Conservation (phyloP, 441 rosid species). For the Eruca vesicaria region DNA sequence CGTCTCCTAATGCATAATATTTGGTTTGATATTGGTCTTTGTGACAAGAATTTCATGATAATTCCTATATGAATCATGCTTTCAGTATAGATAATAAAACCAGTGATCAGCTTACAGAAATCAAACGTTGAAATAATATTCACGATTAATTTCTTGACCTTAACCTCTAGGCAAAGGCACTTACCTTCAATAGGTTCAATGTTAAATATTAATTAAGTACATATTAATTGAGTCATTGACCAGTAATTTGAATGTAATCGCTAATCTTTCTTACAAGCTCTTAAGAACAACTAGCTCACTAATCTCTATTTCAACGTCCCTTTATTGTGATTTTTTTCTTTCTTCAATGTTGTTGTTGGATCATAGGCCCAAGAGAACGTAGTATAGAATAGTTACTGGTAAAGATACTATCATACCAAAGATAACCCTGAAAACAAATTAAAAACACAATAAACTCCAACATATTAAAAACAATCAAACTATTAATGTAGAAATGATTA, state of each 20-base stretch:
- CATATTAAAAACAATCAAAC: neutral
- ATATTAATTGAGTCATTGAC: neutral
- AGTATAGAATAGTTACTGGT: constrained; percentile 70
- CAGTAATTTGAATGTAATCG: neutral
- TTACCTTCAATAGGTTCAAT: neutral
- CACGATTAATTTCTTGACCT: neutral
- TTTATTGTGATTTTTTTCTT: neutral
- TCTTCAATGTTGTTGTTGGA: neutral
- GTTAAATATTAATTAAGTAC: constrained; percentile 1
- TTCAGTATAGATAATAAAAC: neutral
- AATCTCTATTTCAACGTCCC: neutral
- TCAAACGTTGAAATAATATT: neutral
- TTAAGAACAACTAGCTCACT: neutral
- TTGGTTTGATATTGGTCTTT: neutral
- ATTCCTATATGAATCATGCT: constrained; percentile 1
- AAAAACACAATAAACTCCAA: neutral
- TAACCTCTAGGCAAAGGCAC: neutral
- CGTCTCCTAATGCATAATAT: neutral
- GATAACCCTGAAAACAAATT: constrained; percentile 59
- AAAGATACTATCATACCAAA: constrained; percentile 80
- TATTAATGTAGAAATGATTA: neutral
- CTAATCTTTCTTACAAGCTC: constrained; percentile 9
- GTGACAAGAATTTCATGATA: neutral
- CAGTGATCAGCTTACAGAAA: neutral
- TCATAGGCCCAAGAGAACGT: constrained; percentile 56